phyloP scores from a whole-genome alignment of 2,329 filamentous ascomycete species.

The Epichloe aotearoae region DNA sequence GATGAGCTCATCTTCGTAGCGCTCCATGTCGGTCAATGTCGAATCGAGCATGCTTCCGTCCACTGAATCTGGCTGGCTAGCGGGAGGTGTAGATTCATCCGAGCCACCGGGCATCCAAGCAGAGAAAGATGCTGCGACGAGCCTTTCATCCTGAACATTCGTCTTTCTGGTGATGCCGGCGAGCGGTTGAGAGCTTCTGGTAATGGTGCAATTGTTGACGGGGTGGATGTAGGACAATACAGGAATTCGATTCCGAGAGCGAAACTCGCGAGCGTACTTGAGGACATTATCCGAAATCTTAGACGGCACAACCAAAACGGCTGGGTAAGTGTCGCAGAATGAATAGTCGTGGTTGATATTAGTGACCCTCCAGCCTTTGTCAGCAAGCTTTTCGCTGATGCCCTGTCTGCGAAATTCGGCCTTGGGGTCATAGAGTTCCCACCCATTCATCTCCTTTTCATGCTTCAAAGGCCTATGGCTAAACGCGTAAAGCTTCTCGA shows the following conservation, averaged over 20 bases:
- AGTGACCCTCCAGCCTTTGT: slow-evolving; percentile 79
- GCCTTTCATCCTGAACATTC: slow-evolving; percentile 89
- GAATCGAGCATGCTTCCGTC: slow-evolving; percentile 24
- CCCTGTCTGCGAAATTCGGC: slow-evolving; percentile 81
- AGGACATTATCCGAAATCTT: slow-evolving; percentile 93
- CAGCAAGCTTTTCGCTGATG: slow-evolving; percentile 64
- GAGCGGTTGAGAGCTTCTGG: slow-evolving; percentile 81
- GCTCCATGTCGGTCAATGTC: slow-evolving; percentile 49
- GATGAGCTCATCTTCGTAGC: slow-evolving; percentile 56
- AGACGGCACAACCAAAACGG: slow-evolving; percentile 69
- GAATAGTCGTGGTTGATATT: slow-evolving; percentile 79
- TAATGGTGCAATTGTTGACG: slow-evolving; percentile 93
- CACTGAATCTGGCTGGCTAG: slow-evolving; percentile 38
- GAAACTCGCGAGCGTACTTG: slow-evolving; percentile 82
- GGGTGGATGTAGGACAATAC: slow-evolving; percentile 90
- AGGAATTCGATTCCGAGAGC: slow-evolving; percentile 79
- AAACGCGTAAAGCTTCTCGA: slow-evolving; percentile 89
- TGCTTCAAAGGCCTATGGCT: slow-evolving; percentile 61
- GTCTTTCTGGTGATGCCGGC: slow-evolving; percentile 77
- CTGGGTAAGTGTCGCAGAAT: slow-evolving; percentile 89
- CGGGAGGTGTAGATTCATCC: slow-evolving; percentile 20
- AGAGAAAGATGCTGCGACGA: slow-evolving; percentile 81
- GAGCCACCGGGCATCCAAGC: slow-evolving; percentile 20
- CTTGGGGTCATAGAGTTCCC: slow-evolving; percentile 72
- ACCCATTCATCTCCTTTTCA: slow-evolving; percentile 66